Percentiles rank a stretch among this genome's conserved stretches.
These are phyloP conservation scores for Annulohypoxylon truncatum DNA, from an alignment of 2,329 filamentous ascomycete species.

Conservation along the genomic window DNA sequence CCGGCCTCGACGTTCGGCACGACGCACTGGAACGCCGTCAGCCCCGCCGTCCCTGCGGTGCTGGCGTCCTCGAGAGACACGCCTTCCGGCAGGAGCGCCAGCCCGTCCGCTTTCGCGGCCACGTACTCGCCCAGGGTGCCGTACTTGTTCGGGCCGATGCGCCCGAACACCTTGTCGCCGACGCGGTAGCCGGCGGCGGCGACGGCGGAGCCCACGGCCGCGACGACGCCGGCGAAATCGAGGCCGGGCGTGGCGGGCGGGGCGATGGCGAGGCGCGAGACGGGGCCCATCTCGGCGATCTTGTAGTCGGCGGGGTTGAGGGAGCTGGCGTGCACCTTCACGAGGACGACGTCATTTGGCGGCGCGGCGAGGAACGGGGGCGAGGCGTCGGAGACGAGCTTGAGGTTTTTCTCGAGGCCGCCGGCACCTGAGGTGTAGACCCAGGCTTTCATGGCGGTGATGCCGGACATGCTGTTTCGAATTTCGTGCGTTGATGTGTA, in stretches of 20 bases:
- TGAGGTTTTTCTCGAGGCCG: constrained; percentile 65
- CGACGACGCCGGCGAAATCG: constrained; percentile 61
- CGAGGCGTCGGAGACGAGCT: constrained; percentile 56
- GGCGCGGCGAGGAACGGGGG: constrained; percentile 53
- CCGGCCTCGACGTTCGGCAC: constrained; percentile 59
- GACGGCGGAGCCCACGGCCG: constrained; percentile 44
- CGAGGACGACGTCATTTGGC: constrained; percentile 61
- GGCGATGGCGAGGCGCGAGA: constrained; percentile 54
- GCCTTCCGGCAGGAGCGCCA: constrained; percentile 57
- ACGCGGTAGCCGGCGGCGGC: constrained; percentile 47
- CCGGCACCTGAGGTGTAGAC: constrained; percentile 60
- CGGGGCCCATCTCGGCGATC: constrained; percentile 61
- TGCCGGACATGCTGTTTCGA: constrained; percentile 6
- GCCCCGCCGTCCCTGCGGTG: constrained; percentile 58
- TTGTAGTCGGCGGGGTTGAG: constrained; percentile 76
- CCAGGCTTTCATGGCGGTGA: constrained; percentile 65
- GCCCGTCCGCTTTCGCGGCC: constrained; percentile 45
- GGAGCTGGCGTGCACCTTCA: constrained; percentile 64
- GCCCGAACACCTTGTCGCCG: constrained; percentile 61
- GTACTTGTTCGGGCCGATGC: constrained; percentile 47
- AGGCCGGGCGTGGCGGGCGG: constrained; percentile 61
- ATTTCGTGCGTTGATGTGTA: neutral
- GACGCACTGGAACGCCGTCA: constrained; percentile 61
- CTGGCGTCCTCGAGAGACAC: constrained; percentile 57
- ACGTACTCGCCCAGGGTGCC: constrained; percentile 59